A percentile compares a stretch with the other conserved stretches of the same genome.
These are phyloP conservation scores for Fusarium nygamai DNA, from an alignment of 2,329 filamentous ascomycete genomes.

Conservation along the genomic window DNA sequence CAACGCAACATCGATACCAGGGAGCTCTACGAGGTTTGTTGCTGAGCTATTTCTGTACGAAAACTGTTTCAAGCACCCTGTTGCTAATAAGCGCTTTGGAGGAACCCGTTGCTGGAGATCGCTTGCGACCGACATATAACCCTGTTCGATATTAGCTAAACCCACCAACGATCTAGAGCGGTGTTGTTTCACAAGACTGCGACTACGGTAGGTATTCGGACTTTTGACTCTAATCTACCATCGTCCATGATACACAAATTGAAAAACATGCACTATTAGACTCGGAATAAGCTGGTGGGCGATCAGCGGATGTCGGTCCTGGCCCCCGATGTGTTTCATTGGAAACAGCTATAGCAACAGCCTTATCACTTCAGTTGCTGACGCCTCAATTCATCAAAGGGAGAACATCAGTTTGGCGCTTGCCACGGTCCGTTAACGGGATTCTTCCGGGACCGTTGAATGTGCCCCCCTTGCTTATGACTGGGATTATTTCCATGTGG, in stretches of 20 bases:
- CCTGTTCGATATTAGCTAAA: slow-evolving; percentile 28
- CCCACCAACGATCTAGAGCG: slow-evolving; percentile 18
- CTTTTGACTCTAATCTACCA: neutral
- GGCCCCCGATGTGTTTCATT: neutral
- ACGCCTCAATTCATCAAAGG: slow-evolving; percentile 11
- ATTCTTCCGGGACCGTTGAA: slow-evolving; percentile 29
- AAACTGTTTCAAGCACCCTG: slow-evolving; percentile 21
- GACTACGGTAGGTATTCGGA: neutral
- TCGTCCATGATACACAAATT: neutral
- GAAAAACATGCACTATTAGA: neutral
- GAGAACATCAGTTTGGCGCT: slow-evolving; percentile 24
- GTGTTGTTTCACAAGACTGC: slow-evolving; percentile 20
- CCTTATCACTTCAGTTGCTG: slow-evolving; percentile 1
- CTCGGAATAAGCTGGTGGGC: neutral
- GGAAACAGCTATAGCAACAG: neutral
- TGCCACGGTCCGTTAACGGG: slow-evolving; percentile 23
- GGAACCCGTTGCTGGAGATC: slow-evolving; percentile 17
- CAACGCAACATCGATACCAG: neutral
- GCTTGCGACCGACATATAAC: slow-evolving; percentile 28
- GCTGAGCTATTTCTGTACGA: neutral
- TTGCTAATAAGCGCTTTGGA: slow-evolving; percentile 38
- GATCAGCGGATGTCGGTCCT: slow-evolving; percentile 4
- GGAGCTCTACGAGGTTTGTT: neutral
- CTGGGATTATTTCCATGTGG: slow-evolving; percentile 31
- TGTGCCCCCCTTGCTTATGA: slow-evolving; percentile 28